Conservation (phyloP, 331 rosid genomes). For the Acacia concinna region DNA sequence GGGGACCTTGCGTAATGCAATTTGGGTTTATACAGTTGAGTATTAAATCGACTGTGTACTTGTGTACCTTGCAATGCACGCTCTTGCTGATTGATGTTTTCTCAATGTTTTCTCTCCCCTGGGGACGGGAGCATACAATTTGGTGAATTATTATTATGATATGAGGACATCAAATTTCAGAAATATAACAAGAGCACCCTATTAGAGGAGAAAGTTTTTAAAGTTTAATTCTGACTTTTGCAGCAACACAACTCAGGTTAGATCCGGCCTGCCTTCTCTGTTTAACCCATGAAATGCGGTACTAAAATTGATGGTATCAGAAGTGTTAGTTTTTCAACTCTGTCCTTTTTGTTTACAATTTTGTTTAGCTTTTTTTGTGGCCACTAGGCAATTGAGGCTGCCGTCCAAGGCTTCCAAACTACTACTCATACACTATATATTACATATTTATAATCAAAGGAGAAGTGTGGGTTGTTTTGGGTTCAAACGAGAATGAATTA, state of each 20-base stretch:
- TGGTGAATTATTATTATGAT: too few species aligned
- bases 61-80: background rate
- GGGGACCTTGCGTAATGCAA: conserved; percentile 17
- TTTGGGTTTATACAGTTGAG: too few species aligned
- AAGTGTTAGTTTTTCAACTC: conserved; percentile 59
- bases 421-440: background rate
- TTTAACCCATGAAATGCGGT: conserved; percentile 73
- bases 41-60: too few species aligned
- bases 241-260: conserved; percentile 61
- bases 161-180: too few species aligned
- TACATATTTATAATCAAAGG: background rate
- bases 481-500: too few species aligned
- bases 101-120: too few species aligned
- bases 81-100: background rate
- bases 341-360: background rate
- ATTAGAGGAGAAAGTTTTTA: background rate
- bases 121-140: too few species aligned
- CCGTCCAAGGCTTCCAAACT: too few species aligned
- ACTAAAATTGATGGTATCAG: conserved; percentile 71
- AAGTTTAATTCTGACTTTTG: conserved; percentile 42
- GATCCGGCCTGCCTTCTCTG: conserved; percentile 69
- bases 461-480: too few species aligned
- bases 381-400: too few species aligned
- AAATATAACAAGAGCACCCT: background rate
- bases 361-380: too few species aligned